These are phyloP conservation scores for Drosera spatulata DNA, from an alignment of 179 eudicot genomes.

Conservation along the genomic window DNA sequence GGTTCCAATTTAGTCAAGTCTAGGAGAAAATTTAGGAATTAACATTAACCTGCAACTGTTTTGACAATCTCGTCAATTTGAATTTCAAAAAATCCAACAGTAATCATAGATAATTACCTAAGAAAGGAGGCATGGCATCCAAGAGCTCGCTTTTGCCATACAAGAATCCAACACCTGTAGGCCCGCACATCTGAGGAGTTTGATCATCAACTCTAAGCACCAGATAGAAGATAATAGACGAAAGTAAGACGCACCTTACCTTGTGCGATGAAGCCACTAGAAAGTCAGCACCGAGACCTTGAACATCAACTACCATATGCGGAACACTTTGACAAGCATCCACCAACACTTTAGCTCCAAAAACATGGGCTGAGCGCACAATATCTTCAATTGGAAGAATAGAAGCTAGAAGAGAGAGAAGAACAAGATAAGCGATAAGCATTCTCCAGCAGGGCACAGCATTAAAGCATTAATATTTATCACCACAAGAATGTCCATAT, in stretches of 20 bases:
- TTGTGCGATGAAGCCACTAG: conserved; percentile 98
- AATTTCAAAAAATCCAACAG: too few species aligned
- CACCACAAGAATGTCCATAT: not conserved
- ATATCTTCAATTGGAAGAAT: conserved; percentile 74
- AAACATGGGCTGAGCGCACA: conserved; percentile 68
- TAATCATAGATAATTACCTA: conserved; percentile 31
- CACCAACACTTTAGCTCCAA: conserved; percentile 87
- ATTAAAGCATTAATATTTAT: not conserved
- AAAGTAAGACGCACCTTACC: conserved; percentile 35
- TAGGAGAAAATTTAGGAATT: too few species aligned
- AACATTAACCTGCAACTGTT: too few species aligned
- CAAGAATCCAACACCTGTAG: conserved; percentile 97
- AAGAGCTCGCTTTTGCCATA: conserved; percentile 76
- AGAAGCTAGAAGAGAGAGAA: conserved; percentile 43
- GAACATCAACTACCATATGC: conserved; percentile 94
- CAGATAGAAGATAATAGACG: conserved; percentile 3
- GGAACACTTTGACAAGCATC: conserved; percentile 99
- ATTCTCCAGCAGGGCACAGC: not conserved
- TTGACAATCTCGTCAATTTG: too few species aligned
- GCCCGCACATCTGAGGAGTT: conserved; percentile 99
- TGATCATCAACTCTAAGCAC: conserved; percentile 30
- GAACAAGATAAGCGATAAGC: not conserved
- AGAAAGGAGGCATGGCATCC: conserved; percentile 84
- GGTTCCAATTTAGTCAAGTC: too few species aligned
- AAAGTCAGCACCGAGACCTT: conserved; percentile 77